Evolutionary conservation across 225 moss, liverwort and hornwort species (phyloP).

Genomic region (Sphagnum tenellum): DNA sequence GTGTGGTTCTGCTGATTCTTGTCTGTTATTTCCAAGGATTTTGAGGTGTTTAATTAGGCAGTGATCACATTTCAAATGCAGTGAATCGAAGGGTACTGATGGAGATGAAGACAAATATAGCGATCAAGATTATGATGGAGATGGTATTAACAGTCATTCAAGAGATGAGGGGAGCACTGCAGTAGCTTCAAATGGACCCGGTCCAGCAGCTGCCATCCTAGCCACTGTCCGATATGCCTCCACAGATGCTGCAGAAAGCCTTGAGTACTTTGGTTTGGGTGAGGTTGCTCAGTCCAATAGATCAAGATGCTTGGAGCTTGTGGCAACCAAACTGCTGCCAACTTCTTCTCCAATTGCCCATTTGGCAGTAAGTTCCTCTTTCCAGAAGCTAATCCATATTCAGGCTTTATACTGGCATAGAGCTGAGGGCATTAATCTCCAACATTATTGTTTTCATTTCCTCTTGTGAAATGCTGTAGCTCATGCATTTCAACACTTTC

Average conservation of each 20-base stretch:
- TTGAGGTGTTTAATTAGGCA: too few species aligned
- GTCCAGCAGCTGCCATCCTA: constrained; percentile 8
- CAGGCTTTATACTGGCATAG: too few species aligned
- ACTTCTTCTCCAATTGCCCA: constrained; percentile 19
- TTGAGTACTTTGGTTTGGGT: constrained; percentile 22
- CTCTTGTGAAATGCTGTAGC: too few species aligned
- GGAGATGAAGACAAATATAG: constrained; percentile 12
- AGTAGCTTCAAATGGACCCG: neutral
- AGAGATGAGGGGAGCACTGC: constrained; percentile 8
- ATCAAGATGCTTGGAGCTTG: constrained; percentile 11
- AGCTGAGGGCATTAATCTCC: too few species aligned
- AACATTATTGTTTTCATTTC: too few species aligned
- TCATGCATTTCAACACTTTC: too few species aligned
- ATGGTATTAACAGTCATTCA: constrained; percentile 5
- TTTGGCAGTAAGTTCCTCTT: constrained; percentile 16
- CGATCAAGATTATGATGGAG: constrained; percentile 11
- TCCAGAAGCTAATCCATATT: neutral
- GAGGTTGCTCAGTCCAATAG: constrained; percentile 14
- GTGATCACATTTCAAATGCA: constrained; percentile 2
- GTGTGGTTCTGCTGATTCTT: too few species aligned
- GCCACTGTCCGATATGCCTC: constrained; percentile 14
- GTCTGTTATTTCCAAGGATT: too few species aligned
- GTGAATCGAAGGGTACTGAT: constrained; percentile 8
- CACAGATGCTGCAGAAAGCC: constrained; percentile 10
- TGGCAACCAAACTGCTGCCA: constrained; percentile 17